Evolutionary conservation across 2,329 filamentous ascomycete species (phyloP), one percentile per base, ranked within the genome.

Genomic region (Trichoderma aggressivum): DNA sequence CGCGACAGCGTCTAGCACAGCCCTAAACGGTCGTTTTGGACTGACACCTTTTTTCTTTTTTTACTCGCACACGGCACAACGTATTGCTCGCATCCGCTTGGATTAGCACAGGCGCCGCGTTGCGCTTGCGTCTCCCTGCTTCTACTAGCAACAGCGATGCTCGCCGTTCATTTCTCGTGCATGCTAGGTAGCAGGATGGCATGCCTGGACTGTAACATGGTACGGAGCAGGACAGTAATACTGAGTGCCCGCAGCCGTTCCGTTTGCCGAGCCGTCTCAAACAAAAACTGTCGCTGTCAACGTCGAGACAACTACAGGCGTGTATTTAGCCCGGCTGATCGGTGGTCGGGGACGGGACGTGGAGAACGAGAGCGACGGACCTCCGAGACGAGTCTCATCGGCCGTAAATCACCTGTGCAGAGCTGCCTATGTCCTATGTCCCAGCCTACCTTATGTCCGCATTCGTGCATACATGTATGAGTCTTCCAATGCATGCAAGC

Each of bases 111-210:
- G 64, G 55, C 64, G 64, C 55, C 64, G 64, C 55, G 64, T 67
- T 67, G 55, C 55, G 64, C 64, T 67, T 67, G 64, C 64, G 64
- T 67, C 64, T 67, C 64, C 64, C 64, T 67, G 64, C 64, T 59
- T 67, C 36, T 28, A 28, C 34, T 47, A 21, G 43, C 61, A 59
- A 59, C 26, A n/a, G 8, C n/a, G 6, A 24, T 3, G n/a, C 26
- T 50, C 26, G 64, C 64, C 64, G 55, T 67, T 43, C 64, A 50
- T 63, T 50, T 67, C 18, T 66, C 14, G 63, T 55, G 32, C 50
- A 50, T 18, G 18, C 5, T 11, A 16, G 32, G 34, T 50, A 50
- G n/a, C 8, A 18, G n/a, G 43, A 50, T 50, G 43, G 39, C 16
- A 24, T 53, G 18, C 21, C 28, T 58, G 55, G 11, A 10, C 28